Conservation (phyloP, 768 basidiomycete species). For the Podaxis sp. region DNA sequence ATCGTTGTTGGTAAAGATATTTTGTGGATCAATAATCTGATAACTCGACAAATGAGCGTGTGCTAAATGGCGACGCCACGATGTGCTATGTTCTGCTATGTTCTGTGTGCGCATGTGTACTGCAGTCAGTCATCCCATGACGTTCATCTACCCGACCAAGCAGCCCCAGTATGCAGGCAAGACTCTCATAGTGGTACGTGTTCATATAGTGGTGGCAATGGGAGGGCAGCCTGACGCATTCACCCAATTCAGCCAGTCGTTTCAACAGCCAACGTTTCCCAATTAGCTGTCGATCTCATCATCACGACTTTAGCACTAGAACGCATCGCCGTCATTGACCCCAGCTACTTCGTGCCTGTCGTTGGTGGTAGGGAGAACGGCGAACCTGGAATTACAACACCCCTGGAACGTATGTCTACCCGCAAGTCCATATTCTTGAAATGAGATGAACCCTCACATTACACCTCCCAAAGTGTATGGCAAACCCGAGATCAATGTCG, state of each 20-base stretch:
- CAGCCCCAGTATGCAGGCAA: constrained; percentile 30
- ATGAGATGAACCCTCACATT: constrained; percentile 8
- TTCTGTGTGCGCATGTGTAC: not conserved
- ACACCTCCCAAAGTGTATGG: constrained; percentile 54
- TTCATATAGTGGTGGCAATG: not conserved
- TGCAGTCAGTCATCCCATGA: constrained; percentile 16
- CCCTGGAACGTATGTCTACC: constrained; percentile 62
- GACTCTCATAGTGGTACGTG: constrained; percentile 39
- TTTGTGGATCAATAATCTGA: not conserved
- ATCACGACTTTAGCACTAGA: constrained; percentile 60
- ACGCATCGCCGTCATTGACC: constrained; percentile 60
- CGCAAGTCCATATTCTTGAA: constrained; percentile 1
- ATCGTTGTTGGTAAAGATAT: not conserved
- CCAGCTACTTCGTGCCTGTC: constrained; percentile 62
- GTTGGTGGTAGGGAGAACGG: constrained; percentile 67
- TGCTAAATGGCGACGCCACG: constrained; percentile 5
- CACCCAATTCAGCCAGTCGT: constrained; percentile 53
- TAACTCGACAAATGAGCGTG: not conserved
- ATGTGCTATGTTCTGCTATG: not conserved
- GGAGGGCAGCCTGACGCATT: constrained; percentile 8
- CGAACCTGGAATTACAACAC: constrained; percentile 58
- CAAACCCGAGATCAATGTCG: constrained; percentile 39
- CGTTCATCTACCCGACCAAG: constrained; percentile 30
- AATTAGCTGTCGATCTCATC: constrained; percentile 72
- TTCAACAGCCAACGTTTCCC: constrained; percentile 78